Conservation (phyloP, 73 alveolate species). For the Paramecium caudatum region DNA sequence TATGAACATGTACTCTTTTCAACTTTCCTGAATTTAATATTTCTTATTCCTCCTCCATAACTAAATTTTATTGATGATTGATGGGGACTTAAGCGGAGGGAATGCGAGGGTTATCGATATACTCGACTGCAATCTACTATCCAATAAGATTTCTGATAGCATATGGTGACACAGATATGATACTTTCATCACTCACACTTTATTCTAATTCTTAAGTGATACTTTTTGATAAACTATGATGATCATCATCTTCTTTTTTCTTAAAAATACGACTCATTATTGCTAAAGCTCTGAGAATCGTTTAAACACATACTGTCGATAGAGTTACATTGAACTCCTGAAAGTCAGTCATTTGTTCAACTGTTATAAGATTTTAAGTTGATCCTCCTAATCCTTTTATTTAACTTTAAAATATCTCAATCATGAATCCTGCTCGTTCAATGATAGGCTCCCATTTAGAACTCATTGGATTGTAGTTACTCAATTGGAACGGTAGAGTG, state of each 20-base stretch:
- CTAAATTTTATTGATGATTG: neutral
- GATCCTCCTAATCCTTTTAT: slow-evolving; percentile 1
- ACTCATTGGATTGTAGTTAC: slow-evolving; percentile 31
- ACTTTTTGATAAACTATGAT: neutral
- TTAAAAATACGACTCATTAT: neutral
- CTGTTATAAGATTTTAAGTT: neutral
- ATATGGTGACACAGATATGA: slow-evolving; percentile 65
- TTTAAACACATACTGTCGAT: slow-evolving; percentile 35
- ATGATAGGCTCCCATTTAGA: slow-evolving; percentile 71
- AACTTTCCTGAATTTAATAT: neutral
- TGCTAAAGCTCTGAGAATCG: neutral
- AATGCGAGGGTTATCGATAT: neutral
- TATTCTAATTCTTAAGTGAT: neutral
- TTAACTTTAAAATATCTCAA: slow-evolving; percentile 46
- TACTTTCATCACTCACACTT: neutral
- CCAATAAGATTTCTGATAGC: slow-evolving; percentile 70
- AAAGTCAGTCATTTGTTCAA: slow-evolving; percentile 42
- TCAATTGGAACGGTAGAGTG: neutral
- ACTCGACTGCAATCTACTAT: neutral
- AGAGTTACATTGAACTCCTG: neutral
- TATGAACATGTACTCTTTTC: slow-evolving; percentile 1
- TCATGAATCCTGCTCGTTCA: slow-evolving; percentile 30
- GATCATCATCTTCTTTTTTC: neutral
- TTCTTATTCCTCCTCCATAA: neutral
- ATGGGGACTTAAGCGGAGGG: neutral